phyloP scores from a whole-genome alignment of 192 early-diverging fungal species.

The Podila verticillata region DNA sequence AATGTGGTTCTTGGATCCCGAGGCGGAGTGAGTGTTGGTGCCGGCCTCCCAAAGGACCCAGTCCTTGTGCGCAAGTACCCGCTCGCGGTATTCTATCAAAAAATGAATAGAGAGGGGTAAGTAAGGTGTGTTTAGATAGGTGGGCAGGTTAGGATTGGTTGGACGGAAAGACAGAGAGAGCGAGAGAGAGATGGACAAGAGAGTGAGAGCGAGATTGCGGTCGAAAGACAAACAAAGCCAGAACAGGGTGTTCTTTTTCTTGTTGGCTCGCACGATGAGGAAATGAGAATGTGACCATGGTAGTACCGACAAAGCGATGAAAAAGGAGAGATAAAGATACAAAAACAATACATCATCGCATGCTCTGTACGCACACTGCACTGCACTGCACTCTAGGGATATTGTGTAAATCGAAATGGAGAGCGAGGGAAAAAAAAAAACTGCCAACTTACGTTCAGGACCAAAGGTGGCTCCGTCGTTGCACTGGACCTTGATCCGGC shows the following conservation, averaged over 20 bases:
- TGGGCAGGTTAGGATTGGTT: background rate
- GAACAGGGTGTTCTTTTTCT: too few species aligned
- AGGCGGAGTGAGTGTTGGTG: background rate
- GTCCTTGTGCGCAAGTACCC: slow-evolving; percentile 47
- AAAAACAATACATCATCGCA: too few species aligned
- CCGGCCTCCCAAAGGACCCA: slow-evolving; percentile 53
- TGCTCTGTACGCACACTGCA: too few species aligned
- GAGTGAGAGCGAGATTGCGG: too few species aligned
- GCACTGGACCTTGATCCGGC: slow-evolving; percentile 49
- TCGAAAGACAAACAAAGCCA: too few species aligned
- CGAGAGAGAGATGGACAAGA: too few species aligned
- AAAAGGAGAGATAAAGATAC: too few species aligned
- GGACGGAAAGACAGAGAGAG: too few species aligned
- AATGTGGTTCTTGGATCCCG: slow-evolving; percentile 43
- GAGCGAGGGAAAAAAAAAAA: background rate
- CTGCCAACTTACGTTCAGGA: slow-evolving; percentile 39
- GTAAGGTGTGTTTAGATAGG: background rate
- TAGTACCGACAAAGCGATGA: too few species aligned
- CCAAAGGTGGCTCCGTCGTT: slow-evolving; percentile 49
- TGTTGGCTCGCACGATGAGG: too few species aligned
- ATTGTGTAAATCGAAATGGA: background rate
- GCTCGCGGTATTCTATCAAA: slow-evolving; percentile 44
- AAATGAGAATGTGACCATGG: too few species aligned
- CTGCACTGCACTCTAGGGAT: too few species aligned
- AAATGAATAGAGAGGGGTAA: background rate